Evolutionary conservation across 2,329 filamentous ascomycete genomes (phyloP).

Genomic region (Sporothrix variecibatus): DNA sequence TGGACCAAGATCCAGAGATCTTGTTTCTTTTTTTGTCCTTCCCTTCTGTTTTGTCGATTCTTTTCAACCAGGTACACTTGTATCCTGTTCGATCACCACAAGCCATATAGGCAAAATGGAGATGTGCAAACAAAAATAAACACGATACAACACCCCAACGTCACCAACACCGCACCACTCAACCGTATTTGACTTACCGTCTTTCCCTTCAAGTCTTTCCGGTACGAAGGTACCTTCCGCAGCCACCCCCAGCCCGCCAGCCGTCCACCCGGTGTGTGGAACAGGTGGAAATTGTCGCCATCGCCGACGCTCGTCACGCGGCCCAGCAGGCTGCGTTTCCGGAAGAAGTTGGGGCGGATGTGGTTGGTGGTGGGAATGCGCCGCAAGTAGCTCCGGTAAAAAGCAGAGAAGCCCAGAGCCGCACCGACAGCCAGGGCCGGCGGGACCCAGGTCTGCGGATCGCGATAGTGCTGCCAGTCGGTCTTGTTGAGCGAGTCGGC

Average conservation of each 20-base stretch:
- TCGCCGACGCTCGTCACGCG: conserved; percentile 92
- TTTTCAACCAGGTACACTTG: neutral
- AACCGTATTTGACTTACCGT: conserved; percentile 60
- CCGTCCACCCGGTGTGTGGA: conserved; percentile 89
- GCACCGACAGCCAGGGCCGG: conserved; percentile 57
- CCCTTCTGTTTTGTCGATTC: neutral
- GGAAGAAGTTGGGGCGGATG: conserved; percentile 74
- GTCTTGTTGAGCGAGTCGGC: conserved; percentile 47
- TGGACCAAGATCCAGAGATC: neutral
- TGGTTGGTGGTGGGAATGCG: conserved; percentile 77
- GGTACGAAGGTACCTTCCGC: conserved; percentile 69
- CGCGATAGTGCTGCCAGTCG: conserved; percentile 57
- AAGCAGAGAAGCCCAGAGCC: conserved; percentile 54
- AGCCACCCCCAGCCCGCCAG: conserved; percentile 92
- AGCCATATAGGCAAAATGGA: neutral
- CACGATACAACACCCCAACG: neutral
- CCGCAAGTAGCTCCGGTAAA: conserved; percentile 77
- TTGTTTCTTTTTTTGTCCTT: conserved; percentile 6
- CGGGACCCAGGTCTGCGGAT: conserved; percentile 56
- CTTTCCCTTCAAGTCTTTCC: conserved; percentile 69
- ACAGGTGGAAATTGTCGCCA: conserved; percentile 93
- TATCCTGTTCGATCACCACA: neutral
- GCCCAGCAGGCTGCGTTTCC: conserved; percentile 75
- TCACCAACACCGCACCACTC: neutral
- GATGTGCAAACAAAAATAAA: neutral